Base-by-base conservation (phyloP, 2,329 filamentous ascomycete species). In the Metarhizium guizhouense region DNA sequence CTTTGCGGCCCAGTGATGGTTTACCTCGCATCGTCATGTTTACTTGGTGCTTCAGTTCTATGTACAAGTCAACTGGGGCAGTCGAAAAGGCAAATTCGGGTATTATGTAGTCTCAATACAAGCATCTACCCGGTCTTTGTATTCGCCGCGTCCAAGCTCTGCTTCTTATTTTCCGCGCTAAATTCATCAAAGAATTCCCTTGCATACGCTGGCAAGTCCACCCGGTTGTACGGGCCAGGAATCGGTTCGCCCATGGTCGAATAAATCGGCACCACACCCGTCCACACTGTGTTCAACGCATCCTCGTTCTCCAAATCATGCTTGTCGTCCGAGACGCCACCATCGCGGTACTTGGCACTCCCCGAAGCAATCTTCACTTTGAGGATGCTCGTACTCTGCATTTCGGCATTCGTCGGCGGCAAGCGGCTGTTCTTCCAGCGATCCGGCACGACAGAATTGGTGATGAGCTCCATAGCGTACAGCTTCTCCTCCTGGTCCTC, bases 391-490 rank as follows among this genome's bases (percentile, higher is more conserved):
- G 90, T 95, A 57, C 81, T 84, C 57, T 83, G 82, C 76, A 94
- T 80, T 75, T 95, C 90, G 11, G 84, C 82, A 50, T 76, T 76
- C 48, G 84, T 87, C 1, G 89, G 88, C 4, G 89, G 88, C 6
- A 84, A 73, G 4, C 90, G 81, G 16, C 82, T 82, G 64, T 87
- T 76, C 18, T 77, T 74, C 84, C 88, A 95, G 5, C 90, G 82
- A 13, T 77, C 75, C 0, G 83, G 77, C 2, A 93, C 78, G 13
- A 93, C 83, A 42, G 80, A 78, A 68, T 95, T 80, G 2, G 90
- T 95, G 67, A 95, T 86, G 56, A 88, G 74, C 62, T 85, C 73
- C 83, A 95, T 87, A 7, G 89, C 90, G 72, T 82, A 94, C 5
- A 88, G 67, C 66, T 88, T 88, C 74, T 95, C 90, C 3, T 78